Evolutionary conservation across 306 rosid species (phyloP).

Genomic region (Glycine soja): DNA sequence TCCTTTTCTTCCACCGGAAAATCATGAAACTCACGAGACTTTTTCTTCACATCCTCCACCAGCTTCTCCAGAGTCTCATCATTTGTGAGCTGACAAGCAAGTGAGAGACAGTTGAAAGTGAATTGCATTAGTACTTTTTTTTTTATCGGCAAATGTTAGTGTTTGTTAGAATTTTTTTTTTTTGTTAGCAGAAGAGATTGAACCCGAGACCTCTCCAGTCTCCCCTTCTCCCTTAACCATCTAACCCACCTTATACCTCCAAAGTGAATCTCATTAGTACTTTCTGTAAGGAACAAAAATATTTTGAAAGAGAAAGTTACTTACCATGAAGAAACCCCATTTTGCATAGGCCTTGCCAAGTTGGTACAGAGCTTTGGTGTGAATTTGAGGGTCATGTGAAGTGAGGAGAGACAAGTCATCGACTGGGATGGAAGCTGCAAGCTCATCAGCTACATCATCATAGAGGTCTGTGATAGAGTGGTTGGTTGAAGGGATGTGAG

Average conservation of each 20-base stretch:
- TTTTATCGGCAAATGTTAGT: too few species aligned
- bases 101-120: not conserved
- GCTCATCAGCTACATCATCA: slow-evolving; percentile 48
- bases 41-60: slow-evolving; percentile 50
- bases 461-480: slow-evolving; percentile 39
- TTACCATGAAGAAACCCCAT: slow-evolving; percentile 67
- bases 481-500: slow-evolving; percentile 53
- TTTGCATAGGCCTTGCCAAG: slow-evolving; percentile 56
- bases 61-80: slow-evolving; percentile 60
- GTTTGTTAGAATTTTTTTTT: too few species aligned
- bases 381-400: slow-evolving; percentile 50
- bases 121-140: not conserved
- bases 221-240: too few species aligned
- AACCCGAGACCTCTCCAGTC: too few species aligned
- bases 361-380: slow-evolving; percentile 32
- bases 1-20: slow-evolving; percentile 63
- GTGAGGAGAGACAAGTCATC: slow-evolving; percentile 57
- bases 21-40: slow-evolving; percentile 51
- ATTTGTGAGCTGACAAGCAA: slow-evolving; percentile 48
- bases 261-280: too few species aligned
- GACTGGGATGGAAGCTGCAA: slow-evolving; percentile 55
- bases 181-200: too few species aligned
- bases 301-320: not conserved
- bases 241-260: too few species aligned
- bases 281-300: not conserved